A percentile compares a stretch with the other conserved stretches of the same genome.
Conservation (phyloP, 441 rosid species). For the Bocquillonia castaneifolia region DNA sequence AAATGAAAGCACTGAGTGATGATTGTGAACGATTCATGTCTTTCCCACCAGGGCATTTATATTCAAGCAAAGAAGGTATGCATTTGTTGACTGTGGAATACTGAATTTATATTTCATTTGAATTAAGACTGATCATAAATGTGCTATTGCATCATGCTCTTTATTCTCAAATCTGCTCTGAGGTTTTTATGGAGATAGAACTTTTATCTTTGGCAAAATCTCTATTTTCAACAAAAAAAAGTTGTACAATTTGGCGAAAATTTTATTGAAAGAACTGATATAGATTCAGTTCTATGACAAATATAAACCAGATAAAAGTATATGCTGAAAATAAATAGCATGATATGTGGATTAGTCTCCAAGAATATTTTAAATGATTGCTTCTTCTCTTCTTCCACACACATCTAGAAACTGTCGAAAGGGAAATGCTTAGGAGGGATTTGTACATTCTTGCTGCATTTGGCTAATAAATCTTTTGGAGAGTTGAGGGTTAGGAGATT, state of each 20-base stretch:
- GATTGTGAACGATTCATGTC: constrained; percentile 86
- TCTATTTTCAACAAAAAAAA: neutral
- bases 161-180: neutral
- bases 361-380: neutral
- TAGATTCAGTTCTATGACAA: constrained; percentile 3
- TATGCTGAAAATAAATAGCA: neutral
- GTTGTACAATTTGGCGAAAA: neutral
- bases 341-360: neutral
- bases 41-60: constrained; percentile 86
- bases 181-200: constrained; percentile 11
- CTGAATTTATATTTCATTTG: neutral
- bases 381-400: neutral
- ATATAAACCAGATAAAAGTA: neutral
- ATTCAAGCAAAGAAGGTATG: constrained; percentile 94
- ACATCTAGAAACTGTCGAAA: neutral
- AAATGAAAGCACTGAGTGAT: constrained; percentile 97
- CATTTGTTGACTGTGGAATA: constrained; percentile 1
- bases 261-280: neutral
- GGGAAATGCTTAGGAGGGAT: neutral
- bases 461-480: neutral
- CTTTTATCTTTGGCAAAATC: neutral
- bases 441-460: neutral
- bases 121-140: neutral
- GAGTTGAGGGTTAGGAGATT: neutral
- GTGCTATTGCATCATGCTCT: neutral